A percentile compares a stretch with the other conserved stretches of the same genome.
phyloP scores from a whole-genome alignment of 108 stramenopile genomes.

The Stephanodiscus minutulus region DNA sequence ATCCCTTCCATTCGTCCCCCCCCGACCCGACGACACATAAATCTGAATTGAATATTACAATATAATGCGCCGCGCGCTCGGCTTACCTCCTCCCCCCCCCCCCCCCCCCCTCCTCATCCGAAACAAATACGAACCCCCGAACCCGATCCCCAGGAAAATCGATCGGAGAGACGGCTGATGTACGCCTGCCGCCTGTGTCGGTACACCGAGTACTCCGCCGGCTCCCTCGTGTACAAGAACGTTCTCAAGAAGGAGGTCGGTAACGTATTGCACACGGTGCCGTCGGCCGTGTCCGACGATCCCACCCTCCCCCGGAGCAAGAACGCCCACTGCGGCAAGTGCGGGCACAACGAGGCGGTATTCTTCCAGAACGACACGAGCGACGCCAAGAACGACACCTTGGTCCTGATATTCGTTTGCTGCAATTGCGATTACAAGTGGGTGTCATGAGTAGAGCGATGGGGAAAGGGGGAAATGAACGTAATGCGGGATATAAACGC shows the following conservation, averaged over 20 bases:
- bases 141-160: conserved; percentile 61
- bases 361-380: conserved; percentile 85
- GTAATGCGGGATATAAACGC: too few relatives aligned
- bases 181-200: conserved; percentile 89
- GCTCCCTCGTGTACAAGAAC: conserved; percentile 81
- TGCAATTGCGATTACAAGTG: conserved; percentile 91
- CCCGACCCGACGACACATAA: too few relatives aligned
- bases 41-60: too few relatives aligned
- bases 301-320: conserved; percentile 87
- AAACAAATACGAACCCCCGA: background rate
- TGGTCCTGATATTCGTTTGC: conserved; percentile 92
- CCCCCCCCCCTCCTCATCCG: background rate
- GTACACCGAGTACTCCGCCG: conserved; percentile 68
- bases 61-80: too few relatives aligned
- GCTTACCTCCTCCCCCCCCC: background rate
- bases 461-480: too few relatives aligned
- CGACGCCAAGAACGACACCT: conserved; percentile 72
- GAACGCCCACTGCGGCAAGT: conserved; percentile 82
- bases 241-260: conserved; percentile 84
- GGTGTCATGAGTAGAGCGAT: conserved; percentile 49
- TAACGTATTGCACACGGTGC: conserved; percentile 81
- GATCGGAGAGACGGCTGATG: conserved; percentile 63
- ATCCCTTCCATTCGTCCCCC: too few relatives aligned
- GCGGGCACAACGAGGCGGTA: conserved; percentile 89
- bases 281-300: conserved; percentile 83